phyloP scores from a whole-genome alignment of 345 rosid genomes.

The Passiflora organensis region DNA sequence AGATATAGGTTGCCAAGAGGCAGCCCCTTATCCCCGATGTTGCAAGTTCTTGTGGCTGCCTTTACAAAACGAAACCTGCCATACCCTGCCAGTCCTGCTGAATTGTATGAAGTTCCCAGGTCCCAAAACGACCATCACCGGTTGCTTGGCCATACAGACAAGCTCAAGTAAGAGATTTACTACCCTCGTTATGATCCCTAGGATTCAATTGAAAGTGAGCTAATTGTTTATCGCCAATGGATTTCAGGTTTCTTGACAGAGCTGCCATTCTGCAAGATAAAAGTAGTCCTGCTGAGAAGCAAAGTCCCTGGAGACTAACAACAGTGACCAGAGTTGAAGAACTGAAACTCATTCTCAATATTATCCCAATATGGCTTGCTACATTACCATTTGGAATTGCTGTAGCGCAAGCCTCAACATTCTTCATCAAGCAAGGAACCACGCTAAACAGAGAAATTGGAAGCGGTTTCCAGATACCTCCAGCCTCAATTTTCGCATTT shows the following conservation, averaged over 20 bases:
- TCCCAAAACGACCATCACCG: conserved; percentile 41
- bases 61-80: conserved; percentile 61
- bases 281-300: conserved; percentile 34
- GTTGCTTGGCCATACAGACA: conserved; percentile 58
- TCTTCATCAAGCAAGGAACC: conserved; percentile 84
- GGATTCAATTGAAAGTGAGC: no score
- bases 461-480: conserved; percentile 45
- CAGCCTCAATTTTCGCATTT: conserved; percentile 49
- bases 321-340: conserved; percentile 84
- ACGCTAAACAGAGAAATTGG: conserved; percentile 40
- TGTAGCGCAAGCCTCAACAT: conserved; percentile 69
- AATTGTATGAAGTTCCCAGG: conserved; percentile 46
- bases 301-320: conserved; percentile 68
- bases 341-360: conserved; percentile 73
- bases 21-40: conserved; percentile 79
- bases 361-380: conserved; percentile 84
- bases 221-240: not conserved
- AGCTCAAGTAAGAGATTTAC: conserved; percentile 49
- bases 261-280: conserved; percentile 59
- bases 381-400: conserved; percentile 71
- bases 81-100: conserved; percentile 45
- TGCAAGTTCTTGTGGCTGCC: conserved; percentile 78
- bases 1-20: conserved; percentile 64
- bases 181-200: not conserved
- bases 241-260: conserved; percentile 80